These are phyloP conservation scores for Calonectria multiphialidica DNA, from an alignment of 2,329 filamentous ascomycete species.

Conservation along the genomic window DNA sequence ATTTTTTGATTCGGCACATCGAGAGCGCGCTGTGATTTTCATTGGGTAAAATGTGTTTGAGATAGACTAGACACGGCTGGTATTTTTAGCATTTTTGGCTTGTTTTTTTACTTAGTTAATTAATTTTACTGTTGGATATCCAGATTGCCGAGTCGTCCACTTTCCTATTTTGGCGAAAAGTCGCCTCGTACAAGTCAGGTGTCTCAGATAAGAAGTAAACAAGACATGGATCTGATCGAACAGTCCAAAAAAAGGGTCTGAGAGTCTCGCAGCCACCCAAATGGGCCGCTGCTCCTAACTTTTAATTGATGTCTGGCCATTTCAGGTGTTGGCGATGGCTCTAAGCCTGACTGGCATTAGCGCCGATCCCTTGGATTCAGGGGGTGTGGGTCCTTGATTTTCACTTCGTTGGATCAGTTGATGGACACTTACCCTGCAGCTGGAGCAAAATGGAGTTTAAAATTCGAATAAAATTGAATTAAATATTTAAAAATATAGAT, in stretches of 20 bases:
- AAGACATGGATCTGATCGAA: background rate
- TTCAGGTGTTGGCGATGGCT: background rate
- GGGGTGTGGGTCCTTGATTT: background rate
- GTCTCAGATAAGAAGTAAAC: background rate
- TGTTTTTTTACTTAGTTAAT: background rate
- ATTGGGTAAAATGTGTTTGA: background rate
- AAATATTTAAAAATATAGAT: background rate
- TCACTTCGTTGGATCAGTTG: background rate
- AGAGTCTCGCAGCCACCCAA: background rate
- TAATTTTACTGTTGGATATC: background rate
- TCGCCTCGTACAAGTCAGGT: background rate
- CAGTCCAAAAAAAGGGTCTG: background rate
- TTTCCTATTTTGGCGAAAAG: no score
- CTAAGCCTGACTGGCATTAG: background rate
- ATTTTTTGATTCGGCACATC: constrained; percentile 29
- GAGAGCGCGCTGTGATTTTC: constrained; percentile 7
- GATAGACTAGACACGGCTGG: background rate
- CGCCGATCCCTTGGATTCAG: background rate
- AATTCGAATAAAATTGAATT: background rate
- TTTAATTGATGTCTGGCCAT: background rate
- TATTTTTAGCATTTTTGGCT: background rate
- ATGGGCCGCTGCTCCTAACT: background rate
- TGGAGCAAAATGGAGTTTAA: background rate
- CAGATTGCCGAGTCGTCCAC: background rate
- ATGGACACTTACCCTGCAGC: background rate